phyloP scores from a whole-genome alignment of 176 grass and related monocot genomes.

The Ampelocalamus luodianensis region DNA sequence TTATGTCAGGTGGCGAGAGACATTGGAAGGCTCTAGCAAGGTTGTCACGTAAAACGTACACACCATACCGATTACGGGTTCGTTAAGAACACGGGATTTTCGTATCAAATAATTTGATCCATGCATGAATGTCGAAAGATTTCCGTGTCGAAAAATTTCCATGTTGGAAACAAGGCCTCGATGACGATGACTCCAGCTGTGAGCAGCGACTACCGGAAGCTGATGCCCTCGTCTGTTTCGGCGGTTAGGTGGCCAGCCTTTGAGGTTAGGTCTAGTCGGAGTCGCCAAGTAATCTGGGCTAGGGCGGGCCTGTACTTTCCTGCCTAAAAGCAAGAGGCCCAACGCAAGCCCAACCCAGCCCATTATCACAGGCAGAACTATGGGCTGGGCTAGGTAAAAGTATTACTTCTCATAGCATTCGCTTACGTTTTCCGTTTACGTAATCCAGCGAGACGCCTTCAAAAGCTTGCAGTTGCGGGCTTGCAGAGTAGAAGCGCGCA shows the following conservation, averaged over 20 bases:
- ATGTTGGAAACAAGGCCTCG: too few relatives aligned
- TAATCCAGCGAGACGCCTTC: not conserved
- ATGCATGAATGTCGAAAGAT: too few relatives aligned
- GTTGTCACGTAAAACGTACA: constrained; percentile 7
- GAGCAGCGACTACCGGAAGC: too few relatives aligned
- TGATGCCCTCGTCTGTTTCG: too few relatives aligned
- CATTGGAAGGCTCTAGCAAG: not conserved
- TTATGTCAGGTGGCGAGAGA: not conserved
- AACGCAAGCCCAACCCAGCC: not conserved
- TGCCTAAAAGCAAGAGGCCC: not conserved
- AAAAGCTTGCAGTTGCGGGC: not conserved
- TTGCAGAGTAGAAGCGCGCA: not conserved
- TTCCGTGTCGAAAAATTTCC: too few relatives aligned
- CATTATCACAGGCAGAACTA: not conserved
- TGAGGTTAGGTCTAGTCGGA: not conserved
- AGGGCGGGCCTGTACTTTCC: not conserved
- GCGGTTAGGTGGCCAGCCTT: too few relatives aligned
- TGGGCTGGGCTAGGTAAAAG: not conserved
- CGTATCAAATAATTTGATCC: not conserved
- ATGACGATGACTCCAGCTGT: too few relatives aligned
- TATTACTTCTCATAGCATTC: not conserved
- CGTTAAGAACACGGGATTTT: not conserved
- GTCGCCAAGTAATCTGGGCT: not conserved
- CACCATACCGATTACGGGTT: not conserved
- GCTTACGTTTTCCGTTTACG: not conserved